phyloP scores from a whole-genome alignment of 345 rosid genomes.

The Citrus maxima region DNA sequence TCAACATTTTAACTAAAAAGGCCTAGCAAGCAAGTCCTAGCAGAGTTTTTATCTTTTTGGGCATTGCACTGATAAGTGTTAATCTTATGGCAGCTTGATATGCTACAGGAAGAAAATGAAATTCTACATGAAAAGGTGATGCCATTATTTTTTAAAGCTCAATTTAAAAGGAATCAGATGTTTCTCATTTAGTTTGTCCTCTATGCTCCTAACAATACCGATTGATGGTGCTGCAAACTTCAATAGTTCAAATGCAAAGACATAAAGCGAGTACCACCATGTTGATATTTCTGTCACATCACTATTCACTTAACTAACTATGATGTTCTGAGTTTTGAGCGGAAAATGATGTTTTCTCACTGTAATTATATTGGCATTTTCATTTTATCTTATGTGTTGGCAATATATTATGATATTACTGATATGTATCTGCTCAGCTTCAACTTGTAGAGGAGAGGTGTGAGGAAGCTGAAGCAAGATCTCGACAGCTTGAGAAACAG shows the following conservation, averaged over 20 bases:
- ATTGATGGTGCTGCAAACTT: constrained; percentile 1
- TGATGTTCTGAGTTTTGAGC: background rate
- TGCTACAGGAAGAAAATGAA: constrained; percentile 73
- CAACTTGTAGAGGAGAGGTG: constrained; percentile 81
- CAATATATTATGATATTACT: constrained; percentile 21
- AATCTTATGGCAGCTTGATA: constrained; percentile 59
- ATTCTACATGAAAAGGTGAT: constrained; percentile 56
- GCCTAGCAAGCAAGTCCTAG: background rate
- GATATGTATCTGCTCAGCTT: constrained; percentile 63
- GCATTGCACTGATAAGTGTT: constrained; percentile 9
- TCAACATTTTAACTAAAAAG: background rate
- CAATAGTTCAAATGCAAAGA: constrained; percentile 2
- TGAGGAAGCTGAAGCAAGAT: constrained; percentile 86
- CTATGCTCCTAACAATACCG: background rate
- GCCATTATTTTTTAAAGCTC: background rate
- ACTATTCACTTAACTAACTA: background rate
- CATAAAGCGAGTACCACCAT: background rate
- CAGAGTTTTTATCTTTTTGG: background rate
- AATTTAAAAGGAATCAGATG: background rate
- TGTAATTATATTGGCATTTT: background rate
- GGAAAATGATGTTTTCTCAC: background rate
- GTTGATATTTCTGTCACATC: constrained; percentile 7
- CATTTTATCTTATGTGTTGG: constrained; percentile 6
- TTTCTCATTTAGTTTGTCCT: background rate
- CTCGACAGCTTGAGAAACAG: constrained; percentile 85